Conservation (phyloP, 2,329 filamentous ascomycete species). For the Lachnellula cervina region DNA sequence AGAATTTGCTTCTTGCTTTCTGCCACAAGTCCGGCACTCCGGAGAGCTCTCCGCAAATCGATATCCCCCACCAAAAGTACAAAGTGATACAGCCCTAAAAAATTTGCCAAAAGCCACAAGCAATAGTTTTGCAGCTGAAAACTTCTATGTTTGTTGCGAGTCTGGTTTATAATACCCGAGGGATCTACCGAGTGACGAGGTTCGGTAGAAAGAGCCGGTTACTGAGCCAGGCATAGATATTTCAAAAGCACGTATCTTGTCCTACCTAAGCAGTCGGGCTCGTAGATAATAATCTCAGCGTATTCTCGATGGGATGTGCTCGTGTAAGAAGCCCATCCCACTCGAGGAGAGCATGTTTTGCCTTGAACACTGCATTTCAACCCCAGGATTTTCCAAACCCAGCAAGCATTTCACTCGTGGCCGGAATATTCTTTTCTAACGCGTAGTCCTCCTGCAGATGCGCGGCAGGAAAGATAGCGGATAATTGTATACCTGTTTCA, state of each 20-base stretch:
- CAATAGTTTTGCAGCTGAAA: neutral
- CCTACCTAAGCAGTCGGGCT: neutral
- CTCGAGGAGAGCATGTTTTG: neutral
- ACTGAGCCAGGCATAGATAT: neutral
- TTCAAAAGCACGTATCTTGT: neutral
- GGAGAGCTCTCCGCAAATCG: neutral
- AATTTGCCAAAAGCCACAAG: neutral
- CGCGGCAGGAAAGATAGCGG: neutral
- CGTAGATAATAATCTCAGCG: neutral
- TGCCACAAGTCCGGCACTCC: neutral
- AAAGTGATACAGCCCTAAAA: neutral
- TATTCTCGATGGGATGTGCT: neutral
- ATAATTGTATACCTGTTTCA: neutral
- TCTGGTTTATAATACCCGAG: neutral
- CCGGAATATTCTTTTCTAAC: neutral
- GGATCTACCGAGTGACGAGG: neutral
- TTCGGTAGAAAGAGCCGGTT: neutral
- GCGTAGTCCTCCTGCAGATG: neutral
- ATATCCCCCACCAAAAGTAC: neutral
- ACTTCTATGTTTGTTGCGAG: neutral
- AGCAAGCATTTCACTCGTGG: neutral
- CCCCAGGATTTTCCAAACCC: neutral
- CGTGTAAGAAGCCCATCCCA: neutral
- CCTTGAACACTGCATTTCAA: neutral
- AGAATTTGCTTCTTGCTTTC: neutral